phyloP scores from a whole-genome alignment of 1,284 basidiomycete species.

The Rhodotorula glutinis region DNA sequence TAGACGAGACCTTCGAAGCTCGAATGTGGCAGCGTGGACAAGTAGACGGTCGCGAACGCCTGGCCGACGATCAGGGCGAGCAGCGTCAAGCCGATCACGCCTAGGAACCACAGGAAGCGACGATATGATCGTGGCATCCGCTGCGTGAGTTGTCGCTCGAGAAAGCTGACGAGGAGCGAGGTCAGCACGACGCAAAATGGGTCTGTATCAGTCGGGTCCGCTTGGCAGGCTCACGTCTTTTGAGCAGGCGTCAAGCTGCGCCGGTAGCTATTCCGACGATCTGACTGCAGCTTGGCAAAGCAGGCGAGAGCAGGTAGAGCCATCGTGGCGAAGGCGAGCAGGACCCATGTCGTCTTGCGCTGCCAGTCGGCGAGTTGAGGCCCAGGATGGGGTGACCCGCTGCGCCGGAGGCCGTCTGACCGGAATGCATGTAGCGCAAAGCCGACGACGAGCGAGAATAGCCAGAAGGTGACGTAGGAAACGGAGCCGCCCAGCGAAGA shows the following conservation, averaged over 20 bases:
- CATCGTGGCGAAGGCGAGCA: slow-evolving; percentile 57
- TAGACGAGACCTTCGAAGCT: slow-evolving; percentile 57
- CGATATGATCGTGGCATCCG: slow-evolving; percentile 57
- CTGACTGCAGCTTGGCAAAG: slow-evolving; percentile 43
- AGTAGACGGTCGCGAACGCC: slow-evolving; percentile 56
- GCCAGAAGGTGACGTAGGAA: slow-evolving; percentile 56
- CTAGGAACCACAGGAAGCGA: slow-evolving; percentile 59
- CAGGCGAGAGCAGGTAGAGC: slow-evolving; percentile 55
- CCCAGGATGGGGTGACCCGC: no score
- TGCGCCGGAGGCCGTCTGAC: slow-evolving; percentile 45
- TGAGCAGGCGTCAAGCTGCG: slow-evolving; percentile 49
- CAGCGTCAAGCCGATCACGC: slow-evolving; percentile 54
- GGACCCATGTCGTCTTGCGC: slow-evolving; percentile 58
- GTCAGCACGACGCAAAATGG: not conserved
- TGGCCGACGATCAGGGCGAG: slow-evolving; percentile 58
- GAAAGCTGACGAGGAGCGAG: slow-evolving; percentile 44
- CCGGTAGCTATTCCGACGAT: slow-evolving; percentile 45
- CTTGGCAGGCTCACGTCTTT: slow-evolving; percentile 32
- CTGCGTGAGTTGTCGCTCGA: slow-evolving; percentile 51
- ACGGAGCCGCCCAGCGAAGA: slow-evolving; percentile 53
- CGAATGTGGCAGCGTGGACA: slow-evolving; percentile 57
- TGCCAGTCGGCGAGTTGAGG: slow-evolving; percentile 53
- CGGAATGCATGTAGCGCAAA: slow-evolving; percentile 53
- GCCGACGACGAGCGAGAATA: slow-evolving; percentile 51
- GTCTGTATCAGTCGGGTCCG: no score